Evolutionary conservation across 257 asterid genomes (phyloP).

Genomic region (Knoxia roxburghii): DNA sequence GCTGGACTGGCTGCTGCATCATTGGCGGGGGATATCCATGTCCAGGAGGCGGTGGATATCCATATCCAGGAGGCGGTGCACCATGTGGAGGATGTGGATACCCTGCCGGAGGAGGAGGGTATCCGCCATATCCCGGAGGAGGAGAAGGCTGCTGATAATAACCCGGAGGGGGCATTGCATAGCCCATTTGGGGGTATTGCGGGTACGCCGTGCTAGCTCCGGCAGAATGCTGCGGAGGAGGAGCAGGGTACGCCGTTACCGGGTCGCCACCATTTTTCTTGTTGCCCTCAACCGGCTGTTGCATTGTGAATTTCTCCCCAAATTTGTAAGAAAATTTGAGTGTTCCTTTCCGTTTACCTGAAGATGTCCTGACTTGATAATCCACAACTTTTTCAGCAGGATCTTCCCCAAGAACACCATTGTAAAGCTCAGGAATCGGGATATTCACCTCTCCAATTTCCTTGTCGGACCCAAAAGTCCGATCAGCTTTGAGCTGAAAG

Average conservation of each 20-base stretch:
- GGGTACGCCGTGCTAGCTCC: constrained; percentile 20
- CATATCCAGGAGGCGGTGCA: constrained; percentile 25
- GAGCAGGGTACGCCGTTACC: constrained; percentile 48
- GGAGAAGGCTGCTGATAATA: constrained; percentile 18
- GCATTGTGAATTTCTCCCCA: constrained; percentile 46
- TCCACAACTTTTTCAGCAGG: constrained; percentile 34
- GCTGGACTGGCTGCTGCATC: constrained; percentile 31
- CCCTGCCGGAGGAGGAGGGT: constrained; percentile 34
- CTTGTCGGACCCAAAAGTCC: constrained; percentile 41
- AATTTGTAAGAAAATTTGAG: constrained; percentile 57
- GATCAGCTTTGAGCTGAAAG: constrained; percentile 45
- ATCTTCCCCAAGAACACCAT: constrained; percentile 7
- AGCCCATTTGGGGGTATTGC: constrained; percentile 31
- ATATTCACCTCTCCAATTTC: constrained; percentile 54
- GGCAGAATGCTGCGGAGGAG: constrained; percentile 1
- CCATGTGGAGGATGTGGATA: constrained; percentile 16
- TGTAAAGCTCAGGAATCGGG: constrained; percentile 48
- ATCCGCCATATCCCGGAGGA: constrained; percentile 33
- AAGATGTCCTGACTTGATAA: constrained; percentile 44
- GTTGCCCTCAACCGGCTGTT: constrained; percentile 11
- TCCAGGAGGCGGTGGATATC: constrained; percentile 21
- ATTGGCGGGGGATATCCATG: constrained; percentile 31
- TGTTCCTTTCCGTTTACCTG: constrained; percentile 66
- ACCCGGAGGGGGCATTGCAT: constrained; percentile 17
- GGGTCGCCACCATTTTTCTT: constrained; percentile 33